Base-by-base conservation (phyloP, 192 early-diverging fungal species). In the Gaertneriomyces sp. region DNA sequence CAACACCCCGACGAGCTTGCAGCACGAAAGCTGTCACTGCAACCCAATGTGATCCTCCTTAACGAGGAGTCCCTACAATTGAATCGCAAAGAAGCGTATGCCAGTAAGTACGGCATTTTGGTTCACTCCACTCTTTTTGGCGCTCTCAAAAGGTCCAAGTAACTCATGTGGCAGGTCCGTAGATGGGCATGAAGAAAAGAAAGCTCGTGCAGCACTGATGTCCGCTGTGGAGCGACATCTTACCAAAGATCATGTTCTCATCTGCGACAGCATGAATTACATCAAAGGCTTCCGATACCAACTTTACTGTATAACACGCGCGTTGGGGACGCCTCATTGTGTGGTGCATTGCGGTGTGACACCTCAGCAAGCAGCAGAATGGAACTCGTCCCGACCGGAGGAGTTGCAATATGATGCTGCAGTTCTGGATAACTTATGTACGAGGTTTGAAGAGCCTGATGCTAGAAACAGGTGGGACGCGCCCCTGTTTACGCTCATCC, bases 201-300 rank as follows among this genome's bases (percentile, higher is more conserved):
- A 88, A 42, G 85, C 89, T 14, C 88, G 97, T 44, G 91, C 85
- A 11, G 77, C 85, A 4, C 74, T 98, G 45, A 71, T 97, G 61
- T 98, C 96, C 0, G 90, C 94, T 0, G 90, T 96, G 33, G 94
- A 97, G 71, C 76, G 97, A 42, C 70, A 85, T 2, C 72, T 98
- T 41, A 85, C 88, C 25, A 87, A 86, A 52, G 89, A 96, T n/a
- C 78, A 81, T 56, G 82, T 99, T 51, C 88, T 98, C 10, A 94
- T 99, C 52, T 92, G 85, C 6, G 97, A 99, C 67, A 80, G 82
- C n/a, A 71, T 96, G 68, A 99, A 99, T 74, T 97, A 98, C 77
- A 98, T 99, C 74, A 99, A 99, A 80, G 96, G 97, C 5, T 93
- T 93, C 69, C 82, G 97, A 63, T 99, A 98, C 78, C 95, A 98